Base-by-base conservation (phyloP, 2,329 filamentous ascomycete genomes). In the Helicocarpus griseus region DNA sequence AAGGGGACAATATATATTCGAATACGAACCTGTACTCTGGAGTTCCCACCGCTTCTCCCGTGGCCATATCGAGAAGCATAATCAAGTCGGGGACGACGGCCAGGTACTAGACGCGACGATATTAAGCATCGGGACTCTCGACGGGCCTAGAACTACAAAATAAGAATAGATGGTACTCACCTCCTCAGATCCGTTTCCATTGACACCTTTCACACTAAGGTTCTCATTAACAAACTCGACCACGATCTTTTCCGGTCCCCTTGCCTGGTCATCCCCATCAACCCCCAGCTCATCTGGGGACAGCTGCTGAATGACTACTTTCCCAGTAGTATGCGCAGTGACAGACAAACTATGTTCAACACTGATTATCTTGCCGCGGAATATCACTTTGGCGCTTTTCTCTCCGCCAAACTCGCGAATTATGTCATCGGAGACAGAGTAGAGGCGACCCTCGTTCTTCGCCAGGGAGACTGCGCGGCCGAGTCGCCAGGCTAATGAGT, bases 181-280 rank as follows among this genome's bases (percentile, higher is more conserved):
- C 19, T 46, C 36, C 19, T 56, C 47, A 31, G 26, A 45, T 7
- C 53, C 53, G 21, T 43, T 51, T 1, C 38, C 39, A 22, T 53
- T 50, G 2, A 58, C 43, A 9, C 56, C 57, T 50, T 60, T 62
- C 0, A 78, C 82, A 11, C 77, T 77, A 41, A 86, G 82, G 59
- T 86, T 86, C 61, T 87, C 83, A 63, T 87, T 86, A 66, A 85
- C 85, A 70, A 86, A 86, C 0, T 43, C 38, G 22, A 50, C 40
- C 19, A 43, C 33, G 11, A 50, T 24, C 21, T 2, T 53, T n/a
- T 48, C 53, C 36, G 64, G 58, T 1, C 58, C 57, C 8, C 58
- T 56, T 19, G 55, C 49, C 7, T 48, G 49, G 8, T n/a, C 48
- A 21, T 48, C 49, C 14, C 11, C 48, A 22, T 53, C 50, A 31